phyloP scores from a whole-genome alignment of 1,284 basidiomycete species.

The Leccinum variabile region DNA sequence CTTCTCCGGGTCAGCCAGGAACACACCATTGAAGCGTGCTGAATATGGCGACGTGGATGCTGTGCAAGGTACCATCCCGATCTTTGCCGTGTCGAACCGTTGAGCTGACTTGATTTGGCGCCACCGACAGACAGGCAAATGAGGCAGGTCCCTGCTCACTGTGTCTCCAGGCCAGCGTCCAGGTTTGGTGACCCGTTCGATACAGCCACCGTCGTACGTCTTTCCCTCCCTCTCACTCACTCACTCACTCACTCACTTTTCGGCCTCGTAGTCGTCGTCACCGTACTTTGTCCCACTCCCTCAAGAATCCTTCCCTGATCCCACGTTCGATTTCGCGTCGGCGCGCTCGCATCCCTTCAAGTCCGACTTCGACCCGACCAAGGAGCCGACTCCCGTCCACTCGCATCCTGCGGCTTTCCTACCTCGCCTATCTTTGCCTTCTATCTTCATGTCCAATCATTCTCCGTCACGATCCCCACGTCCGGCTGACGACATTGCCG shows the following conservation, averaged over 20 bases:
- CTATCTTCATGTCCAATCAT: constrained; percentile 30
- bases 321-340: constrained; percentile 12
- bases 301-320: background rate
- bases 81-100: background rate
- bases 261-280: constrained; percentile 15
- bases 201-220: constrained; percentile 28
- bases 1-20: constrained; percentile 21
- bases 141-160: constrained; percentile 15
- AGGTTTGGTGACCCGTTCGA: constrained; percentile 20
- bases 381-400: constrained; percentile 47
- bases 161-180: constrained; percentile 13
- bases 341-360: constrained; percentile 21
- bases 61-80: constrained; percentile 23
- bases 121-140: constrained; percentile 20
- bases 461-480: constrained; percentile 16
- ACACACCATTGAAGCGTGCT: constrained; percentile 3
- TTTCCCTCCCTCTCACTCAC: background rate
- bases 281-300: background rate
- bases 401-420: constrained; percentile 40
- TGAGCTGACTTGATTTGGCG: background rate
- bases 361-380: constrained; percentile 39
- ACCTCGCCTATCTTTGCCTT: constrained; percentile 36
- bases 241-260: constrained; percentile 15
- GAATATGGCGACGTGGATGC: constrained; percentile 24
- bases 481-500: constrained; percentile 8